Evolutionary conservation across 2,329 filamentous ascomycete species (phyloP).

Genomic region (Chalara sp.): DNA sequence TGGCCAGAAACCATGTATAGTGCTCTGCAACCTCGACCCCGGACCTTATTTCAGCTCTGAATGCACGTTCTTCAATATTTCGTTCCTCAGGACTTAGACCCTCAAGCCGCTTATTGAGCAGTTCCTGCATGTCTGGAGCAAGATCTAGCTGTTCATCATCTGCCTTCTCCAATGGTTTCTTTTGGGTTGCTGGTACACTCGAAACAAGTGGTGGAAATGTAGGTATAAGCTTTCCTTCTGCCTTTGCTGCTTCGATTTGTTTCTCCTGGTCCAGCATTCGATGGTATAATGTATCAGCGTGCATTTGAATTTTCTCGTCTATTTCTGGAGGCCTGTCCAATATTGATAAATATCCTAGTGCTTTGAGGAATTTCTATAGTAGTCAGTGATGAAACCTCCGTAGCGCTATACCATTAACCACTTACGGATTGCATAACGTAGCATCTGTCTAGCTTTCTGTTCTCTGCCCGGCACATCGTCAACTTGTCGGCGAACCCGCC

Average conservation of each 20-base stretch:
- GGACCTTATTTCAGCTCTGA: slow-evolving; percentile 54
- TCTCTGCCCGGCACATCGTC: slow-evolving; percentile 76
- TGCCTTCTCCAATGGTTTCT: slow-evolving; percentile 11
- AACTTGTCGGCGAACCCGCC: slow-evolving; percentile 63
- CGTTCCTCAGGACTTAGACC: slow-evolving; percentile 52
- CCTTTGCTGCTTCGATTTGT: slow-evolving; percentile 62
- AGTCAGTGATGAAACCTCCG: slow-evolving; percentile 1
- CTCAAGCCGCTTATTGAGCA: slow-evolving; percentile 48
- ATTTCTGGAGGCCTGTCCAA: slow-evolving; percentile 57
- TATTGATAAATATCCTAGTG: slow-evolving; percentile 75
- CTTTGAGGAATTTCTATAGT: slow-evolving; percentile 73
- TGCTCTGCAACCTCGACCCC: slow-evolving; percentile 52
- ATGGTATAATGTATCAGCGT: slow-evolving; percentile 85
- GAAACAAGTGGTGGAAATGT: slow-evolving; percentile 50
- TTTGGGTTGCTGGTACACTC: background rate
- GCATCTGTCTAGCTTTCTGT: slow-evolving; percentile 74
- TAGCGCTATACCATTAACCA: slow-evolving; percentile 2
- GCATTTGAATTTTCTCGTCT: slow-evolving; percentile 90
- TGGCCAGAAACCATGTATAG: slow-evolving; percentile 47
- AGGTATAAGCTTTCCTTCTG: slow-evolving; percentile 51
- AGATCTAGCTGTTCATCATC: slow-evolving; percentile 21
- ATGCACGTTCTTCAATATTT: slow-evolving; percentile 54
- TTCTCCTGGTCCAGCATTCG: slow-evolving; percentile 79
- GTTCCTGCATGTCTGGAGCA: slow-evolving; percentile 42
- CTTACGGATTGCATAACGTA: slow-evolving; percentile 79